Evolutionary conservation across 2,329 filamentous ascomycete species (phyloP).

Genomic region (Alternaria ventricosa): DNA sequence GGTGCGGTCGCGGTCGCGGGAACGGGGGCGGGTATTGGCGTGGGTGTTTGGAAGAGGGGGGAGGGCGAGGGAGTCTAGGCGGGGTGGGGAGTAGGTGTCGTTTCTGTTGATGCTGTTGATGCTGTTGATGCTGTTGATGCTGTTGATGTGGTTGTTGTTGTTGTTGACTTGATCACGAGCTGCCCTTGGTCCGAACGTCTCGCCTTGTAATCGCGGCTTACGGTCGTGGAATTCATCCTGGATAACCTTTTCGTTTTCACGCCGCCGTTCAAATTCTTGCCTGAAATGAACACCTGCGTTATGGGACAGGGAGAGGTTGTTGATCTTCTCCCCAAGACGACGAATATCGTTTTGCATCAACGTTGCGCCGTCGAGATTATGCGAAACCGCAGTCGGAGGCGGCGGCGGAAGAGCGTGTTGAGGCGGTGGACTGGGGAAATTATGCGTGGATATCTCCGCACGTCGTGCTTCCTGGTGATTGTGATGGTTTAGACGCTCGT

Average conservation of each 20-base stretch:
- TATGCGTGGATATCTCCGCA: slow-evolving; percentile 1
- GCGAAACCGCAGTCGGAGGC: slow-evolving; percentile 6
- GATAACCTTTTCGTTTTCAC: slow-evolving; percentile 39
- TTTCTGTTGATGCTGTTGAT: neutral
- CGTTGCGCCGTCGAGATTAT: slow-evolving; percentile 29
- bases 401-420: slow-evolving; percentile 14
- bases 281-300: slow-evolving; percentile 12
- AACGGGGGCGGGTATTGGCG: slow-evolving; percentile 10
- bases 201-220: slow-evolving; percentile 18
- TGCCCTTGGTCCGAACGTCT: slow-evolving; percentile 1
- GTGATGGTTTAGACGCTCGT: neutral
- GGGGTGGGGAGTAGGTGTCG: neutral
- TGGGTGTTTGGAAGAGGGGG: neutral
- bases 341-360: slow-evolving; percentile 36
- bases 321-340: slow-evolving; percentile 43
- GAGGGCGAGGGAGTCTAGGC: neutral
- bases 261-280: slow-evolving; percentile 28
- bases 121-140: neutral
- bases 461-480: neutral
- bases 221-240: slow-evolving; percentile 31
- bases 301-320: slow-evolving; percentile 28
- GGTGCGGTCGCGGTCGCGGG: neutral
- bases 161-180: neutral
- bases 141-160: neutral
- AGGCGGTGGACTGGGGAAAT: slow-evolving; percentile 11